Base-by-base conservation (phyloP, 2,329 filamentous ascomycete species). In the Stenocarpella maydis region DNA sequence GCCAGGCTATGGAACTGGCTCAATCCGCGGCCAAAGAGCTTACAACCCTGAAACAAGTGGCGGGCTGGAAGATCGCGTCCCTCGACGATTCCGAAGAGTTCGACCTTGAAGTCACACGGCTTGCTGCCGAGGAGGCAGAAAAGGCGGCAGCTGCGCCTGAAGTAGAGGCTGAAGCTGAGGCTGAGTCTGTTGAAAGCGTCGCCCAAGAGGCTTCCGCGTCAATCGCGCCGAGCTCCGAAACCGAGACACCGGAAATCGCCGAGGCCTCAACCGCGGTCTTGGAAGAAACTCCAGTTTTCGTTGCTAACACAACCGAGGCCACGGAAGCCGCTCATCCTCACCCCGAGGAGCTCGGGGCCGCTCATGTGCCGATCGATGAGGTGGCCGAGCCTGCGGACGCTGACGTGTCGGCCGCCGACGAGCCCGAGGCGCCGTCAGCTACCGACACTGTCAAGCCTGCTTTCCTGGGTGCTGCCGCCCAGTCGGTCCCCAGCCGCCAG, bases 11-110 rank as follows among this genome's bases (percentile, higher is more conserved):
- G 93, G 84, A 85, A 21, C 83, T 93, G 70, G 94, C 96, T 5
- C 90, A 94, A 69, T 82, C 88, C 39, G 91, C 94, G 21, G 95
- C 95, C 19, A 90, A 89, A 75, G 93, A 98, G 78, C 86, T 99
- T 31, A 86, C 85, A 41, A 87, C 91, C 50, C 84, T 99, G 39
- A 97, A 96, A 85, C 90, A 95, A 72, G 92, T 96, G 69, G 92
- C 92, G 9, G 86, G 86, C 70, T 97, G 92, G 91, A 98, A 98
- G 82, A 87, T 97, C 49, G 84, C 86, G 45, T 90, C 92, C 9
- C 82, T 86, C 43, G 95, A 98, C 77, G 82, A 86, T 2, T 91
- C 88, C 15, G 90, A 96, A 64, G 90, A 97, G 77, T 98, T 97
- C 75, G 90, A 91, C 58, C 89, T 87, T 54, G 90, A 90, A 63